A percentile compares a stretch with the other conserved stretches of the same genome.
phyloP scores from a whole-genome alignment of 345 rosid genomes.

The Barbarea vulgaris region DNA sequence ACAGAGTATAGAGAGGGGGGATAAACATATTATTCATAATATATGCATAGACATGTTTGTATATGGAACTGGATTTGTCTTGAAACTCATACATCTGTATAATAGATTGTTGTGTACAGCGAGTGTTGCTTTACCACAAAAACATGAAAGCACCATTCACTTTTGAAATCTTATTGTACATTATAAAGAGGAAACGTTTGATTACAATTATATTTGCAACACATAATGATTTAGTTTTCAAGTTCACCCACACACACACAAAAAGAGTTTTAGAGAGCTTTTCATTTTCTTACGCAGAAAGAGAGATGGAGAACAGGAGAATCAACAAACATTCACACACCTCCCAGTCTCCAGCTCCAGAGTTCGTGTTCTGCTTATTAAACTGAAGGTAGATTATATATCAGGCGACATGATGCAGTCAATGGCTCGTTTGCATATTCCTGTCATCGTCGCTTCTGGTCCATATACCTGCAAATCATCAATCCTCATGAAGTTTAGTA shows the following conservation, averaged over 20 bases:
- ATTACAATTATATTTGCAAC: conserved; percentile 18
- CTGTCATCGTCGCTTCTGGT: conserved; percentile 96
- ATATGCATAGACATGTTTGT: conserved; percentile 21
- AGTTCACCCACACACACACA: not conserved
- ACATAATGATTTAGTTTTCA: not conserved
- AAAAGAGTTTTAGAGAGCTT: not conserved
- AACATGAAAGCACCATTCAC: not conserved
- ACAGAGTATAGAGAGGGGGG: conserved; percentile 3
- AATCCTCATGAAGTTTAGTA: not conserved
- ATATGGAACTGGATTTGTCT: conserved; percentile 16
- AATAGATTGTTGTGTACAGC: conserved; percentile 20
- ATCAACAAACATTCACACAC: not conserved
- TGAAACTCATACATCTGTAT: not conserved
- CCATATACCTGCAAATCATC: conserved; percentile 73
- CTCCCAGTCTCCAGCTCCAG: not conserved
- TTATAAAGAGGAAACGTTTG: not conserved
- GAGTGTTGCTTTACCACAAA: not conserved
- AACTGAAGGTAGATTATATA: conserved; percentile 33
- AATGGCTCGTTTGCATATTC: conserved; percentile 94
- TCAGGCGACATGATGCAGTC: conserved; percentile 76
- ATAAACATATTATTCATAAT: not conserved
- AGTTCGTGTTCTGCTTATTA: not conserved
- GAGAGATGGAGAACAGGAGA: not conserved
- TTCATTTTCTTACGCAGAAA: conserved; percentile 1
- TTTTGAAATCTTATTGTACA: conserved; percentile 17